Base-by-base conservation (phyloP, 768 basidiomycete genomes). In the Mrakia hoshinonis region DNA sequence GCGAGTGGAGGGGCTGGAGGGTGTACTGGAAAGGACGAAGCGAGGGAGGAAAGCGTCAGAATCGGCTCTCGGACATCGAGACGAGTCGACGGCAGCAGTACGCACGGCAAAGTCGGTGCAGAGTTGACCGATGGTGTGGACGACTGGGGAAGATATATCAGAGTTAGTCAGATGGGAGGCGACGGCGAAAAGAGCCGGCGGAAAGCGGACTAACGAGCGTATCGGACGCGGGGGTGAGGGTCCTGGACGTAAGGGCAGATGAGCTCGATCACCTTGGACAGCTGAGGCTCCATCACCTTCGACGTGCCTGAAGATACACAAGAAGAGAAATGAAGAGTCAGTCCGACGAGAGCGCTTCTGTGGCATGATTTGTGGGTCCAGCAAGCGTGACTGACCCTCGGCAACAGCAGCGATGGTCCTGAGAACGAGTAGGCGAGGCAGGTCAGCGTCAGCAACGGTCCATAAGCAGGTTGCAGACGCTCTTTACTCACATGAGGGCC, bases 71-170 rank as follows among this genome's bases (percentile, higher is more conserved):
- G 69, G 49, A 43, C 13, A n/a, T 29, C 26, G 18, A 29, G 13
- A 43, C 51, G 60, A 61, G 52, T 13, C 31, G 38, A 58, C 43
- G 43, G 24, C 39, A 39, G 36, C 52, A 71, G 48, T 15, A 75
- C 81, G 62, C 77, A 89, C 90, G 81, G 91, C 90, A 54, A 92
- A 82, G 80, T 94, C 92, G 4, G 90, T 91, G 77, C 92, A 92
- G 4, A 95, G 81, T 77, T 93, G 92, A 0, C 92, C 92, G 60
- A 91, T 90, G 74, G 38, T 73, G 46, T 93, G 91, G 80, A 90
- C 90, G 54, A 91, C 90, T n/a, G n/a, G n/a, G n/a, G n/a, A n/a
- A n/a, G n/a, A n/a, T n/a, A n/a, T n/a, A n/a, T n/a, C n/a, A n/a
- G n/a, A n/a, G n/a, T n/a, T n/a, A n/a, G n/a, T n/a, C n/a, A n/a